Evolutionary conservation across 208 protist genomes (phyloP), one percentile per base, ranked within the genome.

Genomic region (Trypanosoma avium): DNA sequence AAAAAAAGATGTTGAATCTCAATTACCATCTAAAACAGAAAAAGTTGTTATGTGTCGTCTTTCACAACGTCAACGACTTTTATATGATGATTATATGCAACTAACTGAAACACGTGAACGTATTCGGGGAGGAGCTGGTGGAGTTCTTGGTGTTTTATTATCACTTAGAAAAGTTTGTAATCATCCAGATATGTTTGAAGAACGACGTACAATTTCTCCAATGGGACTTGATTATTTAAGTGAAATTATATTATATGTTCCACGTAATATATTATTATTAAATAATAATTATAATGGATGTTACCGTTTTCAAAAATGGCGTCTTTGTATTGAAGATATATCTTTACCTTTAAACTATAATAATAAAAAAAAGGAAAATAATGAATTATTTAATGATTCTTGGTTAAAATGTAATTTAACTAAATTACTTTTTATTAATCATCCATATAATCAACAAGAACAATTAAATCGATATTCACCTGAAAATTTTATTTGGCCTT

Each of bases 41-140:
- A 82, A 93, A 59, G 85, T 97, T 22, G 68, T 99, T 4, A 48
- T 86, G 30, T 99, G 97, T 74, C 77, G 67, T 3, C 83, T 99
- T 24, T 98, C 96, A 3, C 91, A 94, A 10, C 88, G 95, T 15
- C 97, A 99, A 79, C 81, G 94, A 13, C 59, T 79, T 27, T 69
- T 99, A 15, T 99, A 99, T 71, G 97, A 99, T 60, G 98, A 99
- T 58, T 99, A 98, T 68, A 99, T 99, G 90, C 77, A 90, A 48
- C 66, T 88, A 8, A 67, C 85, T 3, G 82, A 92, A 13, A 98
- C 93, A 9, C 71, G 69, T 19, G 69, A 79, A 43, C 72, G 73
- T 9, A 67, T 96, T 60, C 53, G 61, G 7, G 86, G 90, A 17
- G 89, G 76, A 40, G 87, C 88, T 5, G 76, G 97, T 29, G 88